phyloP scores from a whole-genome alignment of 371 early-diverging fungal genomes.

The Apophysomyces variabilis region DNA sequence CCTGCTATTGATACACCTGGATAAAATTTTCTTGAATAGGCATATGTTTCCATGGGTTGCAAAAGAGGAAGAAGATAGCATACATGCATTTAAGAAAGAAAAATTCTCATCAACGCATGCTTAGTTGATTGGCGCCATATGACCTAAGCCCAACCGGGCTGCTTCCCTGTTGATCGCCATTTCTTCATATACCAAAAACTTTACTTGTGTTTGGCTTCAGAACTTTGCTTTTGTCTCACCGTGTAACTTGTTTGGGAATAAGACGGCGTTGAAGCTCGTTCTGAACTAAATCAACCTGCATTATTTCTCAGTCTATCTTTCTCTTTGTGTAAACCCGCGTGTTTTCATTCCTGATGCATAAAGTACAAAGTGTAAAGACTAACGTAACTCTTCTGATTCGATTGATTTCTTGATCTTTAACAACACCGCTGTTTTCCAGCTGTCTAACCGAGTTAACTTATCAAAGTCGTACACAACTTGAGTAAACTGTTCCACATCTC shows the following conservation, averaged over 20 bases:
- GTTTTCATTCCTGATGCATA: no score
- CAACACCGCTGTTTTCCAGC: constrained; percentile 94
- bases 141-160: background rate
- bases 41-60: background rate
- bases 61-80: background rate
- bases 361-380: constrained; percentile 9
- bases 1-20: background rate
- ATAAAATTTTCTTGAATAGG: background rate
- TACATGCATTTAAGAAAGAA: background rate
- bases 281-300: no score
- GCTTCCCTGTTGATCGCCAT: background rate
- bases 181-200: background rate
- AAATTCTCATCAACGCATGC: constrained; percentile 4
- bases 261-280: no score
- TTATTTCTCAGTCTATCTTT: no score
- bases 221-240: no score
- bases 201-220: no score
- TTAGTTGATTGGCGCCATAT: constrained; percentile 4
- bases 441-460: constrained; percentile 86
- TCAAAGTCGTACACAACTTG: constrained; percentile 85
- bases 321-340: no score
- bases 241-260: no score
- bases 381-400: constrained; percentile 45
- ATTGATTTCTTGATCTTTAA: constrained; percentile 78
- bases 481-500: constrained; percentile 86